Evolutionary conservation across 306 rosid species (phyloP).

Genomic region (Rosa lucieae): DNA sequence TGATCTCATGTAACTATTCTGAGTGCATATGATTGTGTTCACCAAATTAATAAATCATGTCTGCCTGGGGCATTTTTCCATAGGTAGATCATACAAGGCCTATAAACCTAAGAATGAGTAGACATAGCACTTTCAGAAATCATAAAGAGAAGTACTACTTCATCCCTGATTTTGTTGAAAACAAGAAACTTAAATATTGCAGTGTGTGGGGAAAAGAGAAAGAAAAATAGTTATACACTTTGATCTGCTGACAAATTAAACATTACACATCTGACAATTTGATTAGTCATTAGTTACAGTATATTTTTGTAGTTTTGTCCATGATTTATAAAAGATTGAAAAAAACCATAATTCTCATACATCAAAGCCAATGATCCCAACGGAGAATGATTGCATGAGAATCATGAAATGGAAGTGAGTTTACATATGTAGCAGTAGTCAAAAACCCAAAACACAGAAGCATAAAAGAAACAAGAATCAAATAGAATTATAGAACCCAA

Average conservation of each 20-base stretch:
- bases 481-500: background rate
- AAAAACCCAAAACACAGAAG: background rate
- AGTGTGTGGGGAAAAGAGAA: background rate
- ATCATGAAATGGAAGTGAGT: background rate
- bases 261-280: background rate
- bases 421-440: background rate
- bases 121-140: background rate
- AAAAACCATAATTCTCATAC: background rate
- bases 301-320: conserved; percentile 1
- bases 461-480: background rate
- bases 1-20: background rate
- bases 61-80: background rate
- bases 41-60: background rate
- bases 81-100: background rate
- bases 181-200: background rate
- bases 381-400: background rate
- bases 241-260: background rate
- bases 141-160: background rate
- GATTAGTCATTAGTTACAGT: background rate
- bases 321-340: background rate
- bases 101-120: background rate
- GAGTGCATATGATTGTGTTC: background rate
- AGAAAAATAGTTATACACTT: background rate
- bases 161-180: background rate
- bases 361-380: background rate